These are phyloP conservation scores for Tolypocladium amazonense DNA, from an alignment of 2,329 filamentous ascomycete genomes.

Conservation along the genomic window DNA sequence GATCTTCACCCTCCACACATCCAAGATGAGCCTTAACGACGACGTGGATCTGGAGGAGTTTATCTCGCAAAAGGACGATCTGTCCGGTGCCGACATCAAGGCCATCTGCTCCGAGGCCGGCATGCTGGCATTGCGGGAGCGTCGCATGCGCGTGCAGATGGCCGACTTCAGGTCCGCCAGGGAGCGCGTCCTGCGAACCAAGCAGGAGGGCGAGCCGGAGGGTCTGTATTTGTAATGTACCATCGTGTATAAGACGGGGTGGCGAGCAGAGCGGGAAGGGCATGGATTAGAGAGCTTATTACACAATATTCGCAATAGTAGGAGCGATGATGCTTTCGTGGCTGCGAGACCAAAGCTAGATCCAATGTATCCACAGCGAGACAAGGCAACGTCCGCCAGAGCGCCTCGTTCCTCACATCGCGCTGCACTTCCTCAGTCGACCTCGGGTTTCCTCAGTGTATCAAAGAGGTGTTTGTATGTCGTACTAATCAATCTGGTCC, in stretches of 20 bases:
- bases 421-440: neutral
- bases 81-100: constrained; percentile 96
- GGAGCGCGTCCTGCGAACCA: constrained; percentile 93
- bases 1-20: constrained; percentile 96
- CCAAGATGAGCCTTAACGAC: constrained; percentile 93
- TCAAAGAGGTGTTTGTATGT: too few relatives aligned
- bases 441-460: neutral
- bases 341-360: neutral
- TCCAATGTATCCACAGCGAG: neutral
- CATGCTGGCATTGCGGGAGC: constrained; percentile 84
- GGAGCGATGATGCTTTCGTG: neutral
- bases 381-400: neutral
- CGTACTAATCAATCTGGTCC: neutral
- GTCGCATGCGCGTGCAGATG: constrained; percentile 98
- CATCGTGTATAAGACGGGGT: constrained; percentile 3
- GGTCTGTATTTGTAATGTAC: constrained; percentile 84
- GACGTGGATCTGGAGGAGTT: constrained; percentile 99
- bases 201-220: constrained; percentile 96
- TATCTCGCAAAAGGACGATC: constrained; percentile 95
- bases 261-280: neutral
- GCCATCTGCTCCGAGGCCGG: constrained; percentile 97
- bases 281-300: neutral
- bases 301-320: neutral
- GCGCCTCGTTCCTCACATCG: neutral
- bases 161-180: constrained; percentile 88